Conservation (phyloP, 768 basidiomycete species). For the Suillus ampliporus region DNA sequence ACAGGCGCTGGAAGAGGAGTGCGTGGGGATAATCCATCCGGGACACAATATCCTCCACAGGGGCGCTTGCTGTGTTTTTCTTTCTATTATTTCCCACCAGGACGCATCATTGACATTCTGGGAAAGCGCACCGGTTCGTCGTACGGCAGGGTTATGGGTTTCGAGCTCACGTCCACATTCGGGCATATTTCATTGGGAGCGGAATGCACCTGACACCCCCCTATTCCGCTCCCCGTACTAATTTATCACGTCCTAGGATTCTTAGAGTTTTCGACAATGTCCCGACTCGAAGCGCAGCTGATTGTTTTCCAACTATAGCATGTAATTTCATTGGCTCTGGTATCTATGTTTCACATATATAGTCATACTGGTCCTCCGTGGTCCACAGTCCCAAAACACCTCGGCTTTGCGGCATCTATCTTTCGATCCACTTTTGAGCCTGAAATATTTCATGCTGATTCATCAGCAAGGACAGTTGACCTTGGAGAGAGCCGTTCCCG, state of each 20-base stretch:
- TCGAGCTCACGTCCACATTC: not conserved
- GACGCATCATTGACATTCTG: not conserved
- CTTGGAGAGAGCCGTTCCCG: not conserved
- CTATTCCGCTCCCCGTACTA: not conserved
- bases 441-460: not conserved
- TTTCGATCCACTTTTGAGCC: not conserved
- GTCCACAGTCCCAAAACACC: too few species aligned
- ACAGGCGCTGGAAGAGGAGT: too few species aligned
- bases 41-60: not conserved
- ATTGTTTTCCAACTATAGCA: not conserved
- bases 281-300: not conserved
- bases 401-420: not conserved
- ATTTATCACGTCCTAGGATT: not conserved
- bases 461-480: not conserved
- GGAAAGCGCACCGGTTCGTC: not conserved
- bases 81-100: not conserved
- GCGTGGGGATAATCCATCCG: not conserved
- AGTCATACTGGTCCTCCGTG: too few species aligned
- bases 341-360: not conserved
- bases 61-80: not conserved
- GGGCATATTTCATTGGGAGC: conserved; percentile 1
- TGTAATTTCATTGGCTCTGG: not conserved
- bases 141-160: not conserved
- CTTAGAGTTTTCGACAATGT: not conserved
- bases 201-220: not conserved